These are phyloP conservation scores for Cicer arietinum DNA, from an alignment of 306 rosid species.

Conservation along the genomic window DNA sequence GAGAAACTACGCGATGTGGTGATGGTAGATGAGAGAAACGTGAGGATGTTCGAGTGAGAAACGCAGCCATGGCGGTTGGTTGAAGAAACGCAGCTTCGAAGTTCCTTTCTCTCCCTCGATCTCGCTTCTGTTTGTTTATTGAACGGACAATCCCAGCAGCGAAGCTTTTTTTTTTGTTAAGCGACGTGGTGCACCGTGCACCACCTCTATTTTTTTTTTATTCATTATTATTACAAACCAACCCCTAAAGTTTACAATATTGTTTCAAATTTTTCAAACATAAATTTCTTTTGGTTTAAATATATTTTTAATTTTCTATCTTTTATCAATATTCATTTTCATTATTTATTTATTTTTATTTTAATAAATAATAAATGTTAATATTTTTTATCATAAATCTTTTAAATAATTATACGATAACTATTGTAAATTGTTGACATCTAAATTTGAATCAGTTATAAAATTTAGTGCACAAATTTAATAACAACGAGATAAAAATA, in stretches of 20 bases:
- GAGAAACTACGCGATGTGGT: constrained; percentile 58
- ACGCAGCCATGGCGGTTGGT: constrained; percentile 1
- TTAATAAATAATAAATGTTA: no score
- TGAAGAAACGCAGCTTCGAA: not conserved
- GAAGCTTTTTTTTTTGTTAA: not conserved
- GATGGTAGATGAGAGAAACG: constrained; percentile 58
- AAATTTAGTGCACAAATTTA: no score
- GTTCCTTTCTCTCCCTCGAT: not conserved
- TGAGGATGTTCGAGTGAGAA: constrained; percentile 24
- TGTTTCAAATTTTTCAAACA: not conserved
- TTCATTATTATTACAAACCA: not conserved
- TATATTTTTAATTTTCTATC: no score
- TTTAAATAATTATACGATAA: no score
- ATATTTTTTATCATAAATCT: no score
- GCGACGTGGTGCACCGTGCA: constrained; percentile 21
- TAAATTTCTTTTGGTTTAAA: no score
- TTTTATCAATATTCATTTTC: no score
- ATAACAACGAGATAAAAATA: no score
- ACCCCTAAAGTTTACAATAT: not conserved
- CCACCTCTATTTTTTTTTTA: not conserved
- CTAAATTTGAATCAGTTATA: no score
- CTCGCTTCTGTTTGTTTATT: not conserved
- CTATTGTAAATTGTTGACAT: no score
- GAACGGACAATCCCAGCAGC: not conserved
- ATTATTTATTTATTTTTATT: no score